Evolutionary conservation across 257 asterid species (phyloP), one percentile per base, ranked within the genome.

Genomic region (Hygrophila difformis): DNA sequence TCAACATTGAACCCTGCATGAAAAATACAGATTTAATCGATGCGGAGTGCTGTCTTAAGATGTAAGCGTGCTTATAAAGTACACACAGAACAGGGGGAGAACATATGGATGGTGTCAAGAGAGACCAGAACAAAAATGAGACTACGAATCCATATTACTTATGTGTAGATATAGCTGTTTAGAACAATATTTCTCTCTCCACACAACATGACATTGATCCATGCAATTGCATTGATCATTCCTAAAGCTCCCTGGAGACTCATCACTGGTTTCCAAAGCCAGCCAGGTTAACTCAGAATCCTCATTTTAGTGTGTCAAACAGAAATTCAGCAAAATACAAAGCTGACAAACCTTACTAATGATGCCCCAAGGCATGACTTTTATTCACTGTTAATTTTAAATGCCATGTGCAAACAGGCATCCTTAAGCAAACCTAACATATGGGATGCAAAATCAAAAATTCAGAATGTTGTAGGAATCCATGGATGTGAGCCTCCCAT

Each of bases 1-100:
- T 88, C 97, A 31, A 88, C 97, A 63, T 88, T 88, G 73, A 88
- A 88, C 35, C 97, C 97, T 88, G 86, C 70, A 73, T 28, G 43
- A 15, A 41, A 68, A 39, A 26, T 66, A 53, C 47, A 60, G 40
- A 18, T 43, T 66, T 5, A 38, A 64, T 64, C 50, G 56, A 19
- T 49, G 47, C 13, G 26, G 33, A 42, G 31, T 48, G 34, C 61
- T 31, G 47, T 33, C 46, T 51, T 39, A 43, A 44, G 34, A 55
- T 50, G 49, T 43, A 15, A 29, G 47, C 57, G 23, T 51, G 57
- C 56, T 26, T 26, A 26, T 8, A 26, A 26, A 8, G 7, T 8
- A 26, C 4, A 26, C 8, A n/a, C n/a, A n/a, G n/a, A n/a, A n/a
- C n/a, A n/a, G n/a, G n/a, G n/a, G n/a, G n/a, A n/a, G n/a, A n/a